A percentile compares a stretch with the other conserved stretches of the same genome.
phyloP scores from a whole-genome alignment of 108 stramenopile genomes.

The Pseudonitzschia multistriata region DNA sequence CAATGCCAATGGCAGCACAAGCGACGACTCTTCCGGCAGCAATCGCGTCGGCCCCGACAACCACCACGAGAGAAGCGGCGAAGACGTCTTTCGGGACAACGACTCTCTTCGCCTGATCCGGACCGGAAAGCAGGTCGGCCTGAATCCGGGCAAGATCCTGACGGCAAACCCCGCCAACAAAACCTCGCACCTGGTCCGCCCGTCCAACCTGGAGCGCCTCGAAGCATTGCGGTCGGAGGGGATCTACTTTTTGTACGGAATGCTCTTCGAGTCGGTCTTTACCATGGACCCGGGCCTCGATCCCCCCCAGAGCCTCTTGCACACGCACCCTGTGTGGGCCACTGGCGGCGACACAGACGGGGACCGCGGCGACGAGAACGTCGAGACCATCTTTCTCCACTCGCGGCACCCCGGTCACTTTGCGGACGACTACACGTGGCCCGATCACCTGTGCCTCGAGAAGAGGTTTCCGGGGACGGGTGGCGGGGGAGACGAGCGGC shows the following conservation, averaged over 20 bases:
- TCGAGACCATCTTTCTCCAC: not conserved
- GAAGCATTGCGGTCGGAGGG: not conserved
- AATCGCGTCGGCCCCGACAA: too few species aligned
- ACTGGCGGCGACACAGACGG: not conserved
- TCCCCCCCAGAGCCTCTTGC: not conserved
- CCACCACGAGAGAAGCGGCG: too few species aligned
- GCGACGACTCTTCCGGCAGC: too few species aligned
- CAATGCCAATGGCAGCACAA: too few species aligned
- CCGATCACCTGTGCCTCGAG: not conserved
- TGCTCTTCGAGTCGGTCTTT: not conserved
- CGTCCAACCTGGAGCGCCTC: not conserved
- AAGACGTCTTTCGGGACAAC: too few species aligned
- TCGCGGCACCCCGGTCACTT: not conserved
- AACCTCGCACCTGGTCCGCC: not conserved
- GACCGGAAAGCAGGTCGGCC: not conserved
- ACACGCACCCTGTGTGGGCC: not conserved
- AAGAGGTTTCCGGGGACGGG: not conserved
- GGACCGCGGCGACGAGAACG: not conserved
- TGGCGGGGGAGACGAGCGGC: too few species aligned
- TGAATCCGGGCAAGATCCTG: not conserved
- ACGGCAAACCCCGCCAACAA: not conserved
- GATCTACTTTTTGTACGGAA: not conserved
- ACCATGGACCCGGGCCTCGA: not conserved
- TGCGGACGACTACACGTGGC: not conserved
- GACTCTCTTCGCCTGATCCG: not conserved